Evolutionary conservation across 805 yeast genomes (phyloP).

Genomic region (Candida pseudofarinosa): DNA sequence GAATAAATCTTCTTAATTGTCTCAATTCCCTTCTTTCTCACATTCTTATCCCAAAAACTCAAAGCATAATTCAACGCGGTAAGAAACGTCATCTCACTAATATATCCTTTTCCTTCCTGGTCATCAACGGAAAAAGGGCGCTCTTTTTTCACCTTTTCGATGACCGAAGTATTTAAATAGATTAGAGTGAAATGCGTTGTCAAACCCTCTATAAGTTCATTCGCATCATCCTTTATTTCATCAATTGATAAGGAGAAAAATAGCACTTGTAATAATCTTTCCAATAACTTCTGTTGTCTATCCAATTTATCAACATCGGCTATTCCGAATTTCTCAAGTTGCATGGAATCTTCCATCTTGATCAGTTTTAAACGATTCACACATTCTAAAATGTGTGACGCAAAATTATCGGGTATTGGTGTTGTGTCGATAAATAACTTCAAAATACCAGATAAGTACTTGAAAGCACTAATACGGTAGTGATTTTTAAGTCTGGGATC

Average conservation of each 20-base stretch:
- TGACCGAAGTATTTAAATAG: conserved; percentile 69
- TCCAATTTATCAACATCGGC: conserved; percentile 48
- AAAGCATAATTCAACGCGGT: conserved; percentile 77
- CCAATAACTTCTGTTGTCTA: conserved; percentile 62
- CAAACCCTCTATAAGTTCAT: conserved; percentile 54
- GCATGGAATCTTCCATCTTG: conserved; percentile 26
- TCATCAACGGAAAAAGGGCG: conserved; percentile 72
- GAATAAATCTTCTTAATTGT: conserved; percentile 60
- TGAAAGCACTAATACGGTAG: conserved; percentile 74
- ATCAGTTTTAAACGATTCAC: conserved; percentile 43
- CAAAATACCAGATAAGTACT: conserved; percentile 61
- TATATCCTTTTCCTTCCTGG: conserved; percentile 68
- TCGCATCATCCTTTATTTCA: conserved; percentile 68
- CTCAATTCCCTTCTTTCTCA: conserved; percentile 65
- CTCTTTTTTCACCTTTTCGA: conserved; percentile 62
- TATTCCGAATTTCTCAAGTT: conserved; percentile 40
- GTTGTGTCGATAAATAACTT: conserved; percentile 61
- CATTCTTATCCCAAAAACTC: conserved; percentile 68
- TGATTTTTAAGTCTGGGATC: conserved; percentile 60
- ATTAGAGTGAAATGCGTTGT: conserved; percentile 77
- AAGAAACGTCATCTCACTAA: conserved; percentile 67
- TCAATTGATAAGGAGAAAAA: conserved; percentile 75
- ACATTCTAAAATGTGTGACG: conserved; percentile 45
- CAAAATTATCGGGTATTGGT: conserved; percentile 43
- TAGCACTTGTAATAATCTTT: conserved; percentile 61